Evolutionary conservation across 495 filamentous ascomycete genomes (phyloP).

Genomic region (Coniosporium apollinis): DNA sequence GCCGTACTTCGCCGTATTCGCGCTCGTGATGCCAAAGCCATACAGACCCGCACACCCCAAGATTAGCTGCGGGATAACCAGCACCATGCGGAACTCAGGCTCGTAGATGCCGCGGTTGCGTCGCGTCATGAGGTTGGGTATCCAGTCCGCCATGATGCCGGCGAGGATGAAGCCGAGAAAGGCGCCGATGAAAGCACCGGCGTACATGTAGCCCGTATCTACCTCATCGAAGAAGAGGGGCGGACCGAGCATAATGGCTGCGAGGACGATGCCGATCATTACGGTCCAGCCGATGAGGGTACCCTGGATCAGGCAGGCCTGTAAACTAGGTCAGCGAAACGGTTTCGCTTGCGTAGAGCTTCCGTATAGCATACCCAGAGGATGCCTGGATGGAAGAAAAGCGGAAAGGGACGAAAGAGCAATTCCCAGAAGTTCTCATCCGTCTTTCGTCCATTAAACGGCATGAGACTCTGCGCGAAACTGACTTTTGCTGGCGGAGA

Average conservation of each 20-base stretch:
- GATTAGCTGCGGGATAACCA: constrained; percentile 66
- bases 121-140: constrained; percentile 49
- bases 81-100: constrained; percentile 72
- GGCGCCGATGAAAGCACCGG: constrained; percentile 71
- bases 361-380: too few species aligned
- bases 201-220: constrained; percentile 75
- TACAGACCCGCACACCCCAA: constrained; percentile 67
- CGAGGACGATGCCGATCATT: constrained; percentile 76
- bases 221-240: constrained; percentile 72
- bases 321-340: too few species aligned
- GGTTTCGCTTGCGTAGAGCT: too few species aligned
- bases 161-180: constrained; percentile 58
- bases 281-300: constrained; percentile 90
- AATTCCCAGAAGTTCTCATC: constrained; percentile 43
- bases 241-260: constrained; percentile 61
- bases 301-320: constrained; percentile 80
- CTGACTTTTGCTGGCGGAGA: constrained; percentile 29
- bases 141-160: constrained; percentile 59
- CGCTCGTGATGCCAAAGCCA: constrained; percentile 59
- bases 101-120: constrained; percentile 71
- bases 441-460: constrained; percentile 72
- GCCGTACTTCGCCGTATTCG: constrained; percentile 39
- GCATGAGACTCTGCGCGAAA: constrained; percentile 38
- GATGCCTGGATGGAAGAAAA: constrained; percentile 68
- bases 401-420: constrained; percentile 42